Evolutionary conservation across 164 flowering plant genomes (phyloP), one percentile per base, ranked within the genome.

Genomic region (Warburgia ugandensis): DNA sequence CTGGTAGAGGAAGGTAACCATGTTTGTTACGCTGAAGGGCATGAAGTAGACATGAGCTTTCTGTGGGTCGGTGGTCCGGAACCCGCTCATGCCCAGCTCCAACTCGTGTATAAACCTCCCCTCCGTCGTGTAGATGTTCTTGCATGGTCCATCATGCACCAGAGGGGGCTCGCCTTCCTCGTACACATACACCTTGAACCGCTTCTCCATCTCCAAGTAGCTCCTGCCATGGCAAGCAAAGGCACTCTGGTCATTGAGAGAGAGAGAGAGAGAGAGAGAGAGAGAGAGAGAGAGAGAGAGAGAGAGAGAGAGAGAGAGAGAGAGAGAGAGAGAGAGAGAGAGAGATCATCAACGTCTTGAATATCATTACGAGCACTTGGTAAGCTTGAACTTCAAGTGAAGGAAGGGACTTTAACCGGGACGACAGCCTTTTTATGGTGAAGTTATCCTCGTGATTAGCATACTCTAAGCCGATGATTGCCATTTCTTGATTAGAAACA

Each of bases 131-230:
- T 59, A 59, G 49, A 59, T 59, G 20, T 43, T 51, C 56, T 59
- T 59, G 50, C 62, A 59, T n/a, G 62, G 62, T 31, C 62, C 62
- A 32, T 50, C 55, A 43, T 59, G 62, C 26, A 50, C 50, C 33
- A 59, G 50, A 2, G 62, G 62, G 6, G 62, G 62, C 50, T 59
- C 62, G 6, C 62, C 62, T 59, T 59, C 62, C 21, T 50, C 37
- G 19, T 59, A 59, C 43, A 59, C 62, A 32, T 19, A 59, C 48
- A 59, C 50, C 44, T 43, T 59, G 50, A 59, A 51, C 22, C 50
- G 32, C 20, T 51, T 59, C 45, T 59, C 62, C 62, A 59, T 59
- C 50, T 59, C 62, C 50, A 32, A 22, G 30, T 59, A 59, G 41
- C 62, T 59, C 56, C 62, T 59, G 48, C 28, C 3, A 8, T 8